A percentile compares a stretch with the other conserved stretches of the same genome.
Conservation (phyloP, 1,284 basidiomycete species). For the Moniliophthora roreri region DNA sequence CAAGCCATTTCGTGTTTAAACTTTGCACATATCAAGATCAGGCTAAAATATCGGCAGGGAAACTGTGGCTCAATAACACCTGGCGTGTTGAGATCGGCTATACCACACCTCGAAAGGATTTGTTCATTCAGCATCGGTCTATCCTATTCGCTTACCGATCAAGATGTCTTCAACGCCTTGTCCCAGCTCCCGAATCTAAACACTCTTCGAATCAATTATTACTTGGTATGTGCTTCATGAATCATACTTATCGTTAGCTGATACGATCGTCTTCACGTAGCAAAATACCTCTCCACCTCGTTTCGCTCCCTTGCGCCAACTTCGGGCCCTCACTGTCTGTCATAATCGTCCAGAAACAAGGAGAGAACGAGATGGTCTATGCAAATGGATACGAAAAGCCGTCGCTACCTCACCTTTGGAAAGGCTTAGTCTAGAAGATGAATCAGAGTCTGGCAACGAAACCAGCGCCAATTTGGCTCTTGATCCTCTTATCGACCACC, state of each 20-base stretch:
- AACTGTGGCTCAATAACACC: slow-evolving; percentile 15
- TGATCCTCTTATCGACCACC: slow-evolving; percentile 40
- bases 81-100: slow-evolving; percentile 9
- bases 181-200: slow-evolving; percentile 5
- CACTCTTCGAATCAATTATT: slow-evolving; percentile 4
- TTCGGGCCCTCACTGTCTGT: slow-evolving; percentile 40
- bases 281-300: slow-evolving; percentile 38
- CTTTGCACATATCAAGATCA: neutral
- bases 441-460: slow-evolving; percentile 16
- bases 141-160: slow-evolving; percentile 14
- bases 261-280: slow-evolving; percentile 25
- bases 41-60: neutral
- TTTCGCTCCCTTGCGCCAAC: slow-evolving; percentile 28
- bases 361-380: slow-evolving; percentile 33
- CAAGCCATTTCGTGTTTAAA: neutral
- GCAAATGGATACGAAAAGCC: slow-evolving; percentile 43
- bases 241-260: neutral
- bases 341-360: slow-evolving; percentile 25
- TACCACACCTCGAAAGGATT: slow-evolving; percentile 8
- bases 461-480: slow-evolving; percentile 29
- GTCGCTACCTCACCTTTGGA: slow-evolving; percentile 39
- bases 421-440: slow-evolving; percentile 32
- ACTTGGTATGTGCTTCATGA: neutral
- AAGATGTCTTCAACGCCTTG: slow-evolving; percentile 8
- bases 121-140: slow-evolving; percentile 9